These are phyloP conservation scores for Dactylonectria macrodidyma DNA, from an alignment of 2,329 filamentous ascomycete genomes.

Conservation along the genomic window DNA sequence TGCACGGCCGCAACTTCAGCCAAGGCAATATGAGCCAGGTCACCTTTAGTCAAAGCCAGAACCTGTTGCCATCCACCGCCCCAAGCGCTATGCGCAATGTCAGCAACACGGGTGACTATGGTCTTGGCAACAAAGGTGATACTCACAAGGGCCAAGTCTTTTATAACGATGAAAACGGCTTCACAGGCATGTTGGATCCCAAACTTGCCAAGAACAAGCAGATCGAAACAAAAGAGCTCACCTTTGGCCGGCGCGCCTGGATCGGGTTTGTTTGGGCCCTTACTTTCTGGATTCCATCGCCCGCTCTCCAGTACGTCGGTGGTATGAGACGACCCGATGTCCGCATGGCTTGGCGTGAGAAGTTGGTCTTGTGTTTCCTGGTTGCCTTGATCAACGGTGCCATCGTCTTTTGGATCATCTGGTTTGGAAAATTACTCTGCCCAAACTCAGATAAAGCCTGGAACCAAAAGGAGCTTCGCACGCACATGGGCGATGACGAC, in stretches of 20 bases:
- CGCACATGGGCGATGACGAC: slow-evolving; percentile 80
- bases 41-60: slow-evolving; percentile 59
- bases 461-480: slow-evolving; percentile 77
- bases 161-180: slow-evolving; percentile 80
- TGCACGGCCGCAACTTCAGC: slow-evolving; percentile 72
- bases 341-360: slow-evolving; percentile 97
- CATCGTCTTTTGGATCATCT: slow-evolving; percentile 93
- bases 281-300: slow-evolving; percentile 96
- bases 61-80: slow-evolving; percentile 56
- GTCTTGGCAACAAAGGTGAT: slow-evolving; percentile 89
- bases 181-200: slow-evolving; percentile 79
- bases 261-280: slow-evolving; percentile 85
- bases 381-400: slow-evolving; percentile 86
- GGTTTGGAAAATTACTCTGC: slow-evolving; percentile 87
- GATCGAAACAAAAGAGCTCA: slow-evolving; percentile 78
- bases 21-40: slow-evolving; percentile 70
- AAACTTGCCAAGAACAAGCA: slow-evolving; percentile 84
- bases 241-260: slow-evolving; percentile 80
- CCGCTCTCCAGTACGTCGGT: slow-evolving; percentile 82
- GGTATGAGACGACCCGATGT: slow-evolving; percentile 98
- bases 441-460: slow-evolving; percentile 94
- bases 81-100: slow-evolving; percentile 71
- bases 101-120: slow-evolving; percentile 81
- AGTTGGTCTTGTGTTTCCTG: slow-evolving; percentile 84
- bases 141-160: slow-evolving; percentile 80